Base-by-base conservation (phyloP, 805 yeast genomes). In the Peterozyma toletana region DNA sequence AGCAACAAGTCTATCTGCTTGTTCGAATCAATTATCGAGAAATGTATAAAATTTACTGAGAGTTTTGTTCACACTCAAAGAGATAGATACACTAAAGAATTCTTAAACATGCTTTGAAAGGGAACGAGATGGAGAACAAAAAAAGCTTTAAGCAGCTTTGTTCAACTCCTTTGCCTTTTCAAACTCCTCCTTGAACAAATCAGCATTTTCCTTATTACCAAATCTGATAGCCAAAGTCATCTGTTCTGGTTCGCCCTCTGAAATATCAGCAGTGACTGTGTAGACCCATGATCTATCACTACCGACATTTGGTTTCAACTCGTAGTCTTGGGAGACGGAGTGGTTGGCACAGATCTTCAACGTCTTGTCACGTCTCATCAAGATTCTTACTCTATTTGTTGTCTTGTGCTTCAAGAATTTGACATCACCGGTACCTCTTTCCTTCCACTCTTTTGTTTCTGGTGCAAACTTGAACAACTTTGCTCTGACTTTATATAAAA, bases 311-410 rank as follows among this genome's bases (percentile, higher is more conserved):
- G 97, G 88, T 62, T 80, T 86, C 64, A 93, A 78, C 53, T 68
- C 77, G 68, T 85, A 87, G 54, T 85, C 95, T 49, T 91, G 80
- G 38, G 86, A 68, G 63, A 87, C 79, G 68, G 80, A 80, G 69
- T 93, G 99, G 74, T 93, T 93, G 56, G 99, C 99, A 68, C 99
- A 93, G 60, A 93, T 84, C 77, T 93, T 93, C 63, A 93, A 78
- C 44, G 98, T 93, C 76, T 91, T 91, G 73, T 93, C 99, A 74
- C 99, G 88, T 80, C 99, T 88, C 99, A 93, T 93, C 62, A 93
- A 74, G 53, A 93, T 68, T 73, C 99, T 84, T 51, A 86, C 87
- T 71, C 88, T 90, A 47, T 78, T 76, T 47, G 87, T 71, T 49
- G 70, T 69, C 67, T 88, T 89, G 73, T 91, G 96, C 72, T 91